phyloP scores from a whole-genome alignment of 2,329 filamentous ascomycete genomes.

The Scorias spongiosa region DNA sequence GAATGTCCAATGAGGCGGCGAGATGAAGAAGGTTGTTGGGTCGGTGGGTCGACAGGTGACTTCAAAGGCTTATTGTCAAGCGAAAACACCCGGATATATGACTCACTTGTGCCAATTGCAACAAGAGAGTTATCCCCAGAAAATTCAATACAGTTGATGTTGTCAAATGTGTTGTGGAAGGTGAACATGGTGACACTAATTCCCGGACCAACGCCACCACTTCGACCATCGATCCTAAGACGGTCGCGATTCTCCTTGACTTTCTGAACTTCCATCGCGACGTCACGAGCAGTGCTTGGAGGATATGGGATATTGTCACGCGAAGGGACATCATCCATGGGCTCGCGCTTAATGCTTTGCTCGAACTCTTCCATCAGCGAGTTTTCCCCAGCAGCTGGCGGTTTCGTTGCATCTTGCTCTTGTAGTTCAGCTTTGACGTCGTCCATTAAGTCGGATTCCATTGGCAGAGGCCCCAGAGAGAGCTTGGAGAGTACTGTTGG shows the following conservation, averaged over 20 bases:
- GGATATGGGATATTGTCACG: slow-evolving; percentile 73
- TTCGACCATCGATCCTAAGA: slow-evolving; percentile 73
- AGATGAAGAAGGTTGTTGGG: slow-evolving; percentile 50
- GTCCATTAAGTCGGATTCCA: slow-evolving; percentile 67
- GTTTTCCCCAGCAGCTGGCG: slow-evolving; percentile 53
- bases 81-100: slow-evolving; percentile 90
- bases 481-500: slow-evolving; percentile 46
- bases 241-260: slow-evolving; percentile 85
- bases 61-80: slow-evolving; percentile 70
- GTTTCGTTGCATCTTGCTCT: slow-evolving; percentile 67
- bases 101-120: slow-evolving; percentile 80
- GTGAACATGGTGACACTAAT: slow-evolving; percentile 95
- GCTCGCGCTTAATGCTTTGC: slow-evolving; percentile 73
- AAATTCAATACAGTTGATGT: slow-evolving; percentile 87
- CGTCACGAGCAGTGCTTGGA: slow-evolving; percentile 74
- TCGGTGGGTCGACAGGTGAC: slow-evolving; percentile 45
- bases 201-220: slow-evolving; percentile 66
- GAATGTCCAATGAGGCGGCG: slow-evolving; percentile 72
- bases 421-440: slow-evolving; percentile 79
- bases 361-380: slow-evolving; percentile 79
- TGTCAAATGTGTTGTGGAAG: slow-evolving; percentile 90
- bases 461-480: slow-evolving; percentile 65
- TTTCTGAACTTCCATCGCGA: slow-evolving; percentile 86
- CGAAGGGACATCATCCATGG: slow-evolving; percentile 66
- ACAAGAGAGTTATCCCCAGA: slow-evolving; percentile 79